These are phyloP conservation scores for Fraxinus velutina DNA, from an alignment of 305 asterid species.

Conservation along the genomic window DNA sequence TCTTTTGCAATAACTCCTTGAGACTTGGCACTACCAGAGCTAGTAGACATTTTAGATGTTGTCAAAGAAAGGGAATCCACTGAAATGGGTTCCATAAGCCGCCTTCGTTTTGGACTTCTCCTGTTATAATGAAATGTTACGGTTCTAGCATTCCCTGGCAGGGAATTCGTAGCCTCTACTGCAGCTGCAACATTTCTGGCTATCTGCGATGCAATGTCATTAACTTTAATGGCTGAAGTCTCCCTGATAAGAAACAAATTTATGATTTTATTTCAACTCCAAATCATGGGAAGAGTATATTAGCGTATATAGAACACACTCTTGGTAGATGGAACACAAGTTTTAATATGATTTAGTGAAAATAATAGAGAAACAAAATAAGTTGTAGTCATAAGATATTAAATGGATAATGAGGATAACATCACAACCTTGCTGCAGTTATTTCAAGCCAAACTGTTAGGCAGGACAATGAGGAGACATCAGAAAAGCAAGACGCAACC, in stretches of 20 bases:
- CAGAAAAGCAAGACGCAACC: slow-evolving; percentile 95
- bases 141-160: slow-evolving; percentile 65
- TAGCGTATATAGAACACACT: slow-evolving; percentile 8
- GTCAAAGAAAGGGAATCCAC: slow-evolving; percentile 37
- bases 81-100: slow-evolving; percentile 61
- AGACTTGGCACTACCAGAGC: slow-evolving; percentile 40
- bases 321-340: slow-evolving; percentile 2
- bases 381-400: slow-evolving; percentile 14
- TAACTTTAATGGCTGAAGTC: slow-evolving; percentile 91
- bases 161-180: slow-evolving; percentile 79
- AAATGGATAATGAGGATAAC: slow-evolving; percentile 24
- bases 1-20: slow-evolving; percentile 48
- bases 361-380: slow-evolving; percentile 18
- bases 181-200: slow-evolving; percentile 92
- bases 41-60: slow-evolving; percentile 45
- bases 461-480: slow-evolving; percentile 81
- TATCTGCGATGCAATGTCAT: slow-evolving; percentile 83
- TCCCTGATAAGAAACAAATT: slow-evolving; percentile 63
- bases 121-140: slow-evolving; percentile 73
- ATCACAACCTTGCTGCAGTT: slow-evolving; percentile 86
- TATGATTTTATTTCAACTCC: slow-evolving; percentile 21
- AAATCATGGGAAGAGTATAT: slow-evolving; percentile 18
- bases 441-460: slow-evolving; percentile 94
- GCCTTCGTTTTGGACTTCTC: slow-evolving; percentile 78
- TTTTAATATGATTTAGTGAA: neutral